A percentile compares a stretch with the other conserved stretches of the same genome.
Evolutionary conservation across 2,329 filamentous ascomycete genomes (phyloP).

Genomic region (Neofusicoccum kwambonambiense): DNA sequence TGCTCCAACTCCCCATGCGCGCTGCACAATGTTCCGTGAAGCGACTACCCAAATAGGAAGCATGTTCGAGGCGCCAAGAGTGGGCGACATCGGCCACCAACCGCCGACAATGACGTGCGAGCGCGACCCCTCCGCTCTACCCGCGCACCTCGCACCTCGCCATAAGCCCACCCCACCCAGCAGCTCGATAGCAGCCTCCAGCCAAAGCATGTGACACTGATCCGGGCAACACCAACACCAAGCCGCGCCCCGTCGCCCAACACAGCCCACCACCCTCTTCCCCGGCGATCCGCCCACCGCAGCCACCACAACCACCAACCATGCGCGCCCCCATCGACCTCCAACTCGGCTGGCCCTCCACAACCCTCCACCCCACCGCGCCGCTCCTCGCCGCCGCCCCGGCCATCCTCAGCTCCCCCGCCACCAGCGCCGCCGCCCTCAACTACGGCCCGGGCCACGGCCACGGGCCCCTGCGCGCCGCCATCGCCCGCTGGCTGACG

Average conservation of each 20-base stretch:
- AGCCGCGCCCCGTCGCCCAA: not conserved
- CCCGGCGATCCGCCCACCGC: not conserved
- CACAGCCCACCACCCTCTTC: not conserved
- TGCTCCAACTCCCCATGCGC: too few relatives aligned
- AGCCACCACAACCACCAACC: not conserved
- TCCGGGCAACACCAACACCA: not conserved
- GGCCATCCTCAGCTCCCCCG: slow-evolving; percentile 59
- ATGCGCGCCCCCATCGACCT: slow-evolving; percentile 56
- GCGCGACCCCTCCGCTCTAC: too few relatives aligned
- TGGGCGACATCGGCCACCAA: too few relatives aligned
- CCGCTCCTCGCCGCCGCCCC: slow-evolving; percentile 62
- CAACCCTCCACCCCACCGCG: slow-evolving; percentile 62
- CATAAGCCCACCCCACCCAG: too few relatives aligned
- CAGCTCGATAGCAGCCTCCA: too few relatives aligned
- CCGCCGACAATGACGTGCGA: too few relatives aligned
- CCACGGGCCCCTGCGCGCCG: slow-evolving; percentile 64
- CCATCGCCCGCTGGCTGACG: slow-evolving; percentile 69
- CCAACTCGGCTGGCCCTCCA: slow-evolving; percentile 66
- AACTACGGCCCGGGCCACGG: slow-evolving; percentile 79
- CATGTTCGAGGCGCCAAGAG: too few relatives aligned
- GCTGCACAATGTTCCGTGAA: too few relatives aligned
- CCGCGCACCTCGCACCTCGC: too few relatives aligned
- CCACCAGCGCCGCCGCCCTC: slow-evolving; percentile 61
- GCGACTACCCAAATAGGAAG: too few relatives aligned
- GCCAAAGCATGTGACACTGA: too few relatives aligned